Conservation (phyloP, 805 yeast genomes). For the Kazachstania bromeliacearum region DNA sequence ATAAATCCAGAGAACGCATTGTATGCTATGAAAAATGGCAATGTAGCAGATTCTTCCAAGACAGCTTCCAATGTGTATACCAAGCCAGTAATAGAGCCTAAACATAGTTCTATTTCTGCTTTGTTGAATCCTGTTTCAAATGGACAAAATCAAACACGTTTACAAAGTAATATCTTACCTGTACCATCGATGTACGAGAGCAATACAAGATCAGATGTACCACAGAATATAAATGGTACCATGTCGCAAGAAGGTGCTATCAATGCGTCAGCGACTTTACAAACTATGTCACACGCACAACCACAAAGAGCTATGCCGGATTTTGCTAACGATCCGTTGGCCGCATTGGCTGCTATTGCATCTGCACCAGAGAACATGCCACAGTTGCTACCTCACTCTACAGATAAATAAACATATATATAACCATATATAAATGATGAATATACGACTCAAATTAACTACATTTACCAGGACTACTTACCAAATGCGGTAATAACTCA, state of each 20-base stretch:
- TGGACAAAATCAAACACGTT: conserved; percentile 1
- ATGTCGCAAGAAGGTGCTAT: not conserved
- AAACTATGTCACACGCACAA: not conserved
- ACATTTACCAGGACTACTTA: too few species aligned
- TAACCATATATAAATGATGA: not conserved
- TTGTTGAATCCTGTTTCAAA: conserved; percentile 10
- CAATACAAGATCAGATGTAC: conserved; percentile 1
- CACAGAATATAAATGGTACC: not conserved
- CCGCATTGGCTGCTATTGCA: conserved; percentile 32
- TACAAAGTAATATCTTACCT: conserved; percentile 1
- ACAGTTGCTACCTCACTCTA: conserved; percentile 5
- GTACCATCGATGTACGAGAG: conserved; percentile 1
- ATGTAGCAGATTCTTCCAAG: not conserved
- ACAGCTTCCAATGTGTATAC: not conserved
- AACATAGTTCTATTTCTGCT: conserved; percentile 10
- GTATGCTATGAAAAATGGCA: too few species aligned
- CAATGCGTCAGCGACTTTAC: not conserved
- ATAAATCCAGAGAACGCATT: too few species aligned
- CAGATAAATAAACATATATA: not conserved
- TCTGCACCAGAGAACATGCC: conserved; percentile 26
- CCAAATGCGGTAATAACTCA: too few species aligned
- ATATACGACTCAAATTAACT: too few species aligned
- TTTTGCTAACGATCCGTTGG: conserved; percentile 29
- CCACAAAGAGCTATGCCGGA: conserved; percentile 8
- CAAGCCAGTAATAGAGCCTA: conserved; percentile 1